A percentile compares a stretch with the other conserved stretches of the same genome.
These are phyloP conservation scores for Fusarium praegraminearum DNA, from an alignment of 2,329 filamentous ascomycete species.

Conservation along the genomic window DNA sequence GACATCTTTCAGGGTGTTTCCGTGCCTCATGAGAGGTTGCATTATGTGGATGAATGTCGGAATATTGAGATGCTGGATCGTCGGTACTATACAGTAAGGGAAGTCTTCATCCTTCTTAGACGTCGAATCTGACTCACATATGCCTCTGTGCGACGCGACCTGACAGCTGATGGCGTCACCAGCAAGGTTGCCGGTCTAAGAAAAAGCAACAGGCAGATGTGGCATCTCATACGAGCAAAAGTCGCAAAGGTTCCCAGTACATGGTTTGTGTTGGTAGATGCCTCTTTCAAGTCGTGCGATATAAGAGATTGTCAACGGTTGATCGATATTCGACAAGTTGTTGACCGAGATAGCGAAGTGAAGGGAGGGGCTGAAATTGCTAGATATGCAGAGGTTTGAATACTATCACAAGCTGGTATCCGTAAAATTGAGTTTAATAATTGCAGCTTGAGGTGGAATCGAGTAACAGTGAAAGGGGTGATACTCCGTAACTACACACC, in stretches of 20 bases:
- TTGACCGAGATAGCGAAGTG: neutral
- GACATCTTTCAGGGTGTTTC: neutral
- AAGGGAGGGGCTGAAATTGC: neutral
- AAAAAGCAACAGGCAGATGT: constrained; percentile 39
- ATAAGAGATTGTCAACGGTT: neutral
- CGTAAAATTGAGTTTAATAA: neutral
- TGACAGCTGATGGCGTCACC: constrained; percentile 36
- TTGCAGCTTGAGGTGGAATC: neutral
- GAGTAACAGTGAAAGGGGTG: neutral
- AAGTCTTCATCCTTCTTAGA: neutral
- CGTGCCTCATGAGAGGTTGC: neutral
- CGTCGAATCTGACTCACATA: neutral
- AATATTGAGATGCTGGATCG: neutral
- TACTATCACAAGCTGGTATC: neutral
- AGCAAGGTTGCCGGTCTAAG: constrained; percentile 14
- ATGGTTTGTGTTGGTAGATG: neutral
- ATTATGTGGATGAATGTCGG: neutral
- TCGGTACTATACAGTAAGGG: neutral
- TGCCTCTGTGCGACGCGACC: neutral
- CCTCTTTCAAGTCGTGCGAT: neutral
- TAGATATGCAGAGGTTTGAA: neutral
- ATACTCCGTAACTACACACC: neutral
- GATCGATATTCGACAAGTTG: neutral
- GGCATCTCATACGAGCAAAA: neutral
- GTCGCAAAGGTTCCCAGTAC: neutral